phyloP scores from a whole-genome alignment of 805 yeast genomes.

The Cyberlindnera nakhonratchasimensis region DNA sequence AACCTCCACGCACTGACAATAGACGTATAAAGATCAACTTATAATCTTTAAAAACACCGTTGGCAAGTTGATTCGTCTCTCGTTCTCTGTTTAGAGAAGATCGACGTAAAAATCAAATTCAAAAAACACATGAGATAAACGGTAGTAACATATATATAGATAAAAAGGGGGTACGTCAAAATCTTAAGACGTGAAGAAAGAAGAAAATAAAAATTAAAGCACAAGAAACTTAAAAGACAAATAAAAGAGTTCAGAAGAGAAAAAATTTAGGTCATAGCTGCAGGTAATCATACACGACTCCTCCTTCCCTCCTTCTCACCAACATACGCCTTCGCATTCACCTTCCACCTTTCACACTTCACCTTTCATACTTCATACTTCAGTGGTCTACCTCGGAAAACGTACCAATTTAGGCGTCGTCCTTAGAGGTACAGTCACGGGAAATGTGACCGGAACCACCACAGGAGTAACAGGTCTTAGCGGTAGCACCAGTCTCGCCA shows the following conservation, averaged over 20 bases:
- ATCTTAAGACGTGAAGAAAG: background rate
- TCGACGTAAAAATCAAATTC: background rate
- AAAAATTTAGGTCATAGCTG: slow-evolving; percentile 9
- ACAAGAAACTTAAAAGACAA: slow-evolving; percentile 1
- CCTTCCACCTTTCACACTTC: background rate
- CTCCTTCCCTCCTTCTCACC: slow-evolving; percentile 1
- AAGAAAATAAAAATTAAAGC: background rate
- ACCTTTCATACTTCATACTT: background rate
- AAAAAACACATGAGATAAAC: slow-evolving; percentile 1
- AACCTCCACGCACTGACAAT: slow-evolving; percentile 6
- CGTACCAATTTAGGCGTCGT: slow-evolving; percentile 2
- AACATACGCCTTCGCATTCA: background rate
- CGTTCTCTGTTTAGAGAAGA: slow-evolving; percentile 1
- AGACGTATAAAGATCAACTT: background rate
- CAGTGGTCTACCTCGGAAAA: too few relatives aligned
- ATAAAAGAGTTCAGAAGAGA: slow-evolving; percentile 7
- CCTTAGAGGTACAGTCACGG: slow-evolving; percentile 52
- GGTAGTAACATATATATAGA: background rate
- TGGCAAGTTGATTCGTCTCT: too few relatives aligned
- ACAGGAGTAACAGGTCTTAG: slow-evolving; percentile 43
- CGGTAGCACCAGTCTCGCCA: slow-evolving; percentile 31
- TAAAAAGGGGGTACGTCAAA: background rate
- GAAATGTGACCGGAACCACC: slow-evolving; percentile 79
- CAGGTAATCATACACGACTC: slow-evolving; percentile 5
- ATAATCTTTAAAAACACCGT: too few relatives aligned